These are phyloP conservation scores for Hyphopichia pseudoburtonii DNA, from an alignment of 1,139 yeast species.

Conservation along the genomic window DNA sequence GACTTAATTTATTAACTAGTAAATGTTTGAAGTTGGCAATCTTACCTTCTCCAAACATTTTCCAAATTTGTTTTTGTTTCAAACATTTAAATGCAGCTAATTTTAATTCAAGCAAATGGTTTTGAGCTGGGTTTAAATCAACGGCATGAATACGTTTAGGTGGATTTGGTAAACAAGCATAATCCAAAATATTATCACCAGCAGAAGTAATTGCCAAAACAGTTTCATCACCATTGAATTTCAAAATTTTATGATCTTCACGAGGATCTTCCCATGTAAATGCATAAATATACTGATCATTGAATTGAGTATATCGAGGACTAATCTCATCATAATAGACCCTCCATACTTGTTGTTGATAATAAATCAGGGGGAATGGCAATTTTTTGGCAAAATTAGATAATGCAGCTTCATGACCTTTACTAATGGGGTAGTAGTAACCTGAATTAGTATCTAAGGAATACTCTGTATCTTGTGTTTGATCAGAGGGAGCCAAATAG, in stretches of 20 bases:
- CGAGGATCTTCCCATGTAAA: conserved; percentile 92
- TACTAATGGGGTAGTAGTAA: conserved; percentile 53
- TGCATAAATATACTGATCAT: conserved; percentile 77
- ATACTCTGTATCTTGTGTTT: conserved; percentile 16
- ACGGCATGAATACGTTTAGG: conserved; percentile 82
- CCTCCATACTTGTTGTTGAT: conserved; percentile 75
- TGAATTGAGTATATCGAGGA: conserved; percentile 69
- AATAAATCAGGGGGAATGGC: conserved; percentile 78
- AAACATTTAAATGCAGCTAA: conserved; percentile 66
- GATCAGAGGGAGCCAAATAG: conserved; percentile 60
- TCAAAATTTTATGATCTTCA: conserved; percentile 69
- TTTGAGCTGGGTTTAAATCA: conserved; percentile 81
- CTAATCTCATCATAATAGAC: conserved; percentile 75
- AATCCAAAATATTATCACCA: conserved; percentile 76
- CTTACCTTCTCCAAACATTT: conserved; percentile 73
- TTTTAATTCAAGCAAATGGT: conserved; percentile 75
- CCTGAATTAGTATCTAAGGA: conserved; percentile 25
- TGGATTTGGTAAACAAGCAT: conserved; percentile 68
- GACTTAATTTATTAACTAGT: conserved; percentile 56
- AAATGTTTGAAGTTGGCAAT: conserved; percentile 47
- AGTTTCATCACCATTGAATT: conserved; percentile 61
- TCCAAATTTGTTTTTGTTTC: conserved; percentile 65
- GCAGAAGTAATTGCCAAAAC: conserved; percentile 85
- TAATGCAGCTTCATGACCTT: conserved; percentile 78
- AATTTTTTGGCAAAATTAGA: conserved; percentile 60